These are phyloP conservation scores for Chytridium lagenaria DNA, from an alignment of 371 early-diverging fungal genomes.

Conservation along the genomic window DNA sequence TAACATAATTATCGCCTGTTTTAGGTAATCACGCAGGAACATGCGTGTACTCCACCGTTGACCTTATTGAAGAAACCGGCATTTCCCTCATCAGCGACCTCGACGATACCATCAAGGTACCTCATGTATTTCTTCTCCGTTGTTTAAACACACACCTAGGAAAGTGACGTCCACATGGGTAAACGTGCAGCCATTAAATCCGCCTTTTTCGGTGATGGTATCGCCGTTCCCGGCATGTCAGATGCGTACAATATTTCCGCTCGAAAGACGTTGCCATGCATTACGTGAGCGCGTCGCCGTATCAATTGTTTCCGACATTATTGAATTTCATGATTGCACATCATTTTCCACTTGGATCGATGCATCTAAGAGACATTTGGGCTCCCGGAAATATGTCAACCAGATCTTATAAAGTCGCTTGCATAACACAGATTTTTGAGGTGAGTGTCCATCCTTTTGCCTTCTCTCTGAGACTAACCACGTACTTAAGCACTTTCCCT, in stretches of 20 bases:
- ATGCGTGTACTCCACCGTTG: conserved; percentile 51
- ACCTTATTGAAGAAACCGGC: conserved; percentile 63
- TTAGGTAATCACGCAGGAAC: conserved; percentile 23
- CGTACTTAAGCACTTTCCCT: conserved; percentile 69
- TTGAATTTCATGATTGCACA: conserved; percentile 69
- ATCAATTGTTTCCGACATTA: conserved; percentile 81
- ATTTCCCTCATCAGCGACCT: conserved; percentile 86
- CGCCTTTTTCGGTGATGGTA: conserved; percentile 71
- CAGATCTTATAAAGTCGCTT: conserved; percentile 64
- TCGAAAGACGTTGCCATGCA: conserved; percentile 77
- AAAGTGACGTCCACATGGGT: conserved; percentile 74
- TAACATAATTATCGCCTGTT: conserved; percentile 17
- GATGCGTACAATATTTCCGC: conserved; percentile 63
- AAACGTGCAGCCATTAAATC: conserved; percentile 68
- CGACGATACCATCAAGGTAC: conserved; percentile 84
- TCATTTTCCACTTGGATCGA: conserved; percentile 81
- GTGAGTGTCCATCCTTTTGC: conserved; percentile 33
- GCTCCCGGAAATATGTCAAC: conserved; percentile 50
- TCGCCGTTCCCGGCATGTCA: conserved; percentile 72
- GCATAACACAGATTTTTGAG: conserved; percentile 55
- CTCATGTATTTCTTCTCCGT: background rate
- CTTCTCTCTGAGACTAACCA: conserved; percentile 7
- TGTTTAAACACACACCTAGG: conserved; percentile 20
- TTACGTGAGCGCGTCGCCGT: conserved; percentile 91
- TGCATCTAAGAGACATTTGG: conserved; percentile 63